phyloP scores from a whole-genome alignment of 164 flowering plant genomes.

The Litsea cubeba region DNA sequence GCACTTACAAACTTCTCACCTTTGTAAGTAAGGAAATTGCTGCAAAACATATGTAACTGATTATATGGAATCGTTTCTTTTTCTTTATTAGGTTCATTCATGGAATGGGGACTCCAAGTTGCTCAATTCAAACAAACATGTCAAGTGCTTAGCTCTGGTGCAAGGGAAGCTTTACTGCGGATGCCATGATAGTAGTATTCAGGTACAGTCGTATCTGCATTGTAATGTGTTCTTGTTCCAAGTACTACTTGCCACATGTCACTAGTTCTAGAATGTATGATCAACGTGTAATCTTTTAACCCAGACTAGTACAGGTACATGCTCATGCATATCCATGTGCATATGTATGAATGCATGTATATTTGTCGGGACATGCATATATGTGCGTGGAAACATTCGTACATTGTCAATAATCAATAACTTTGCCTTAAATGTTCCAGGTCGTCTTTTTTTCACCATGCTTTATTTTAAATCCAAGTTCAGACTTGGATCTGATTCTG shows the following conservation, averaged over 20 bases:
- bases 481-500: too few species aligned
- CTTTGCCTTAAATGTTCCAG: neutral
- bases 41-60: neutral
- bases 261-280: neutral
- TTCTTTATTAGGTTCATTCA: conserved; percentile 50
- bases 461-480: neutral
- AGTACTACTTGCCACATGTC: neutral
- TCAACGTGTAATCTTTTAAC: neutral
- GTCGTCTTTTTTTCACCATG: neutral
- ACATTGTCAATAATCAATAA: neutral
- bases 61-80: neutral
- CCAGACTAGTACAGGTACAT: neutral
- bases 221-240: neutral
- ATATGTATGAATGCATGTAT: neutral
- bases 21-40: neutral
- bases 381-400: neutral
- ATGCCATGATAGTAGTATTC: conserved; percentile 67
- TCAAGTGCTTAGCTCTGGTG: conserved; percentile 56
- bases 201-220: conserved; percentile 34
- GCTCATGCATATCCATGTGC: neutral
- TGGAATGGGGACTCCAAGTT: conserved; percentile 65
- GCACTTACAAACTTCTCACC: neutral
- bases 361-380: neutral
- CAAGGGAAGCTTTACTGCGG: conserved; percentile 75
- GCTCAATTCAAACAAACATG: conserved; percentile 47